Evolutionary conservation across 2,329 filamentous ascomycete species (phyloP).

Genomic region (Aschersonia sp.): DNA sequence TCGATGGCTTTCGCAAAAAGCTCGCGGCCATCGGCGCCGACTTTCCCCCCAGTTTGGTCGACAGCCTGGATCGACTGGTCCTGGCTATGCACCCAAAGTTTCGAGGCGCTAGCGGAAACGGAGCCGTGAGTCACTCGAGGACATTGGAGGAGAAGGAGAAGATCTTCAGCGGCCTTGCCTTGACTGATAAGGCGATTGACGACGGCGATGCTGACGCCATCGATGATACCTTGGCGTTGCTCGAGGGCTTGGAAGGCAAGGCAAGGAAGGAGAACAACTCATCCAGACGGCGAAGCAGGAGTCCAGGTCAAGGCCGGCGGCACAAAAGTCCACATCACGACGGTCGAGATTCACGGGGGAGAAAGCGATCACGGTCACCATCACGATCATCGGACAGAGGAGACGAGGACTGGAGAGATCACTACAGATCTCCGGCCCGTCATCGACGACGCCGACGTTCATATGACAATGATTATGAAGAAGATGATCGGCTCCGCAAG

Average conservation of each 20-base stretch:
- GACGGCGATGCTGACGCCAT: conserved; percentile 46
- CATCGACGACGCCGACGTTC: conserved; percentile 22
- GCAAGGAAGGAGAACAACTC: conserved; percentile 32
- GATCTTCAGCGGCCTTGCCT: conserved; percentile 78
- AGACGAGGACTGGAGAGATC: conserved; percentile 31
- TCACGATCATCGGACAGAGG: conserved; percentile 23
- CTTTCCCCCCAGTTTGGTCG: conserved; percentile 74
- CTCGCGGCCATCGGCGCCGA: conserved; percentile 65
- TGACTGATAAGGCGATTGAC: conserved; percentile 58
- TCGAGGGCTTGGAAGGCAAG: conserved; percentile 74
- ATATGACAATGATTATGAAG: conserved; percentile 25
- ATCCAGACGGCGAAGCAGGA: conserved; percentile 43
- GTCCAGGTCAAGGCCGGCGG: conserved; percentile 22
- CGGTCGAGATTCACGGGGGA: conserved; percentile 24
- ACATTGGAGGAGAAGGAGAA: conserved; percentile 60
- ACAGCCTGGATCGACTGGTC: conserved; percentile 83
- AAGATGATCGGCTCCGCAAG: conserved; percentile 47
- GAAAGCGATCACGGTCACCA: conserved; percentile 21
- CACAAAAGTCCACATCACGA: conserved; percentile 19
- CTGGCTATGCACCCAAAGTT: conserved; percentile 83
- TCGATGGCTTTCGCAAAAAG: conserved; percentile 61
- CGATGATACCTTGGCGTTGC: conserved; percentile 81
- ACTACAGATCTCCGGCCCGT: conserved; percentile 15
- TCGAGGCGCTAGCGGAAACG: conserved; percentile 40
- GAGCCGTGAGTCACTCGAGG: conserved; percentile 23